Evolutionary conservation across 2,329 filamentous ascomycete genomes (phyloP).

Genomic region (Ophiocordyceps camponoti-rufipedis): DNA sequence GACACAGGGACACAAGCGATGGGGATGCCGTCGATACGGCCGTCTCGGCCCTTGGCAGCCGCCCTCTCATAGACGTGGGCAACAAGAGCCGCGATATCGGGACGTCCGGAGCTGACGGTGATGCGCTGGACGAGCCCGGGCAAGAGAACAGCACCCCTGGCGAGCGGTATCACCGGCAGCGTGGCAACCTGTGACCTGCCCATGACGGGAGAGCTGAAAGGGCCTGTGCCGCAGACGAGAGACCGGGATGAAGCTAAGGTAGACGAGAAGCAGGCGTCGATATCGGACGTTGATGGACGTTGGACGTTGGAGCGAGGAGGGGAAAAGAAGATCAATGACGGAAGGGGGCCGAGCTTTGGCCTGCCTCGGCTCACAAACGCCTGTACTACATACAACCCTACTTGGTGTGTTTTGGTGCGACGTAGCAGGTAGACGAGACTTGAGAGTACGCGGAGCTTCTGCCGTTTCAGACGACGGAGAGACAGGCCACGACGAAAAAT

Average conservation of each 20-base stretch:
- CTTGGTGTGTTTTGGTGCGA: not conserved
- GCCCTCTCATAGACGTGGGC: conserved; percentile 68
- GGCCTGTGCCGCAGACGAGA: not conserved
- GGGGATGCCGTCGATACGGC: conserved; percentile 48
- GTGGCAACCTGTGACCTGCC: conserved; percentile 22
- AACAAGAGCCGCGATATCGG: conserved; percentile 77
- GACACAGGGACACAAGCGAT: conserved; percentile 77
- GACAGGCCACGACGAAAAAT: not conserved
- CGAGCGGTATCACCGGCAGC: conserved; percentile 67
- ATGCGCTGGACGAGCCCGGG: conserved; percentile 77
- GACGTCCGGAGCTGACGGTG: conserved; percentile 57
- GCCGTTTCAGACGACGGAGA: not conserved
- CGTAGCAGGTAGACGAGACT: not conserved
- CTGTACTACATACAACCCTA: not conserved
- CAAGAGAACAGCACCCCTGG: conserved; percentile 63
- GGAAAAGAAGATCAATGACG: not conserved
- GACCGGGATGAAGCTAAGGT: not conserved
- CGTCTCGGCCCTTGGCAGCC: conserved; percentile 45
- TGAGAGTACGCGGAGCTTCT: not conserved
- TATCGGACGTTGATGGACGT: not conserved
- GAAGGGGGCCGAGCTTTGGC: not conserved
- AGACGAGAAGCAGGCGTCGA: not conserved
- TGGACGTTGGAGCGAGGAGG: not conserved
- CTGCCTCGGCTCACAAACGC: not conserved
- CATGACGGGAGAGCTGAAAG: conserved; percentile 12